Conservation (phyloP, 148 eudicot genomes). For the Arbutus unedo region DNA sequence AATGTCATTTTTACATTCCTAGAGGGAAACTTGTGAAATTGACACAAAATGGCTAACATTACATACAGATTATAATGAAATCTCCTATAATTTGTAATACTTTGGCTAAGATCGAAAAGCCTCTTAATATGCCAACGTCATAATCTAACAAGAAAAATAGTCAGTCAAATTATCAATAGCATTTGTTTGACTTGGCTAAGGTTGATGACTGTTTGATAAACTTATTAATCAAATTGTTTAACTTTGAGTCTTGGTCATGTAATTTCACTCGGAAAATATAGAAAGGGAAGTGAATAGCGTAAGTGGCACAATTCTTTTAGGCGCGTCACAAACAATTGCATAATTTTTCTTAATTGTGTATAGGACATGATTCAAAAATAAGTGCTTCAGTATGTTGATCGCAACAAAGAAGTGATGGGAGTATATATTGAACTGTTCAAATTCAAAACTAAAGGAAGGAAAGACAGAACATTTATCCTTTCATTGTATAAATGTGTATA, state of each 20-base stretch:
- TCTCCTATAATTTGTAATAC: not conserved
- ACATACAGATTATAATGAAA: not conserved
- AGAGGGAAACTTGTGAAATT: not conserved
- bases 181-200: not conserved
- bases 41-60: not conserved
- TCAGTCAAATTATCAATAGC: not conserved
- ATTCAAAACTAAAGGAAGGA: not conserved
- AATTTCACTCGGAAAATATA: not conserved
- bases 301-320: slow-evolving; percentile 1
- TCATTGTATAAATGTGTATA: too few species aligned
- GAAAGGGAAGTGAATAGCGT: not conserved
- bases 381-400: not conserved
- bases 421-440: not conserved
- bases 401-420: not conserved
- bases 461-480: too few species aligned
- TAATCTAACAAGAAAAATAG: not conserved
- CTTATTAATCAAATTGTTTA: not conserved
- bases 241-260: not conserved
- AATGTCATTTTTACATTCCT: not conserved
- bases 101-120: not conserved
- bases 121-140: not conserved
- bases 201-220: not conserved
- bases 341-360: not conserved
- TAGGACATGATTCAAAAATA: not conserved
- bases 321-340: not conserved